These are phyloP conservation scores for Strobilomyces confusus DNA, from an alignment of 768 basidiomycete species.

Conservation along the genomic window DNA sequence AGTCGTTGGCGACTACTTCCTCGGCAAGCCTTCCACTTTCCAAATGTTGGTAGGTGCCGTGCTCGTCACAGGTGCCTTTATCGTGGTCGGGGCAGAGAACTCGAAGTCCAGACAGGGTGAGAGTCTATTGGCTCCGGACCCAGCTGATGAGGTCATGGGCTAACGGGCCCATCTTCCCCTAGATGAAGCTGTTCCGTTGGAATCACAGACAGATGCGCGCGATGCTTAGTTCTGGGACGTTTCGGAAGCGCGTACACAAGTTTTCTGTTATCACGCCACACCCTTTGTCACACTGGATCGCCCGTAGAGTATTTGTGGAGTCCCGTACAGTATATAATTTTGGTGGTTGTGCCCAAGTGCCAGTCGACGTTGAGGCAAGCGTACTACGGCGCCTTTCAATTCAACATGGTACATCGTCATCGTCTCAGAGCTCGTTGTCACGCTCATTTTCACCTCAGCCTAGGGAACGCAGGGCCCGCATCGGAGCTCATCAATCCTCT, in stretches of 20 bases:
- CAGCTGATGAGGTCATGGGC: not conserved
- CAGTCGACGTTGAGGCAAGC: no score
- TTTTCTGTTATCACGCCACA: not conserved
- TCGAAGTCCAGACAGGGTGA: slow-evolving; percentile 37
- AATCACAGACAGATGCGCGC: slow-evolving; percentile 3
- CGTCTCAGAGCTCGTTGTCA: not conserved
- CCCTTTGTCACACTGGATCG: not conserved
- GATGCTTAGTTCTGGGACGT: not conserved
- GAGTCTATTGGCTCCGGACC: slow-evolving; percentile 1
- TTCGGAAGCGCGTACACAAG: not conserved
- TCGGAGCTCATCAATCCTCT: slow-evolving; percentile 47
- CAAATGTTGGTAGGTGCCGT: slow-evolving; percentile 71
- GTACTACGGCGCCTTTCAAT: no score
- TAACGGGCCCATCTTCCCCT: slow-evolving; percentile 5
- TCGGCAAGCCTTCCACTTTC: slow-evolving; percentile 51
- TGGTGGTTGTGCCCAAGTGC: not conserved
- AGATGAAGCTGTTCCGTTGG: slow-evolving; percentile 5
- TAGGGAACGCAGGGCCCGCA: slow-evolving; percentile 39
- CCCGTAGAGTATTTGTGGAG: not conserved
- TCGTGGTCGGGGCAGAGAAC: slow-evolving; percentile 63
- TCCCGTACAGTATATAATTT: not conserved
- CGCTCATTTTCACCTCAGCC: slow-evolving; percentile 27
- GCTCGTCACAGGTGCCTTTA: slow-evolving; percentile 74
- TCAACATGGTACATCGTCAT: slow-evolving; percentile 20
- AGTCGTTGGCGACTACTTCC: slow-evolving; percentile 72